Base-by-base conservation (phyloP, 176 grass and related monocot species). In the Miscanthus lutarioriparius region DNA sequence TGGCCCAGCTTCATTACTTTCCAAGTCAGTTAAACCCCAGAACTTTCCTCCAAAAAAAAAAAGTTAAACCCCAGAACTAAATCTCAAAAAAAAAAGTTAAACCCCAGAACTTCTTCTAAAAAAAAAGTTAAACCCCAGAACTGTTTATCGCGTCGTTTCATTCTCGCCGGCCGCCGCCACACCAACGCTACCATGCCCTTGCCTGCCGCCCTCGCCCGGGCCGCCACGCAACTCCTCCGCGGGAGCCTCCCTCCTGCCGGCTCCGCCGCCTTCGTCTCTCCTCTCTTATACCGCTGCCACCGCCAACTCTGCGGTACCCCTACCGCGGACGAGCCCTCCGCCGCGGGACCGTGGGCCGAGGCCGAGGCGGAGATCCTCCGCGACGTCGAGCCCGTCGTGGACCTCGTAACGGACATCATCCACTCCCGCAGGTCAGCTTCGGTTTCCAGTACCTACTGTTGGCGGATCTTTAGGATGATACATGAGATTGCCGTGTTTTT, bases 201-300 rank as follows among this genome's bases (percentile, higher is more conserved):
- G 63, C 22, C 77, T 53, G 82, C 75, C n/a, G 88, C 48, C 30
- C 74, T 88, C 14, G 58, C 76, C 19, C 59, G 78, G 38, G 80
- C n/a, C n/a, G n/a, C n/a, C n/a, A n/a, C 85, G n/a, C 75, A 75
- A 70, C 69, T 87, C 82, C 88, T 88, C 44, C 81, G 27, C 32
- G 65, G 68, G 20, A 72, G 28, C 70, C 17, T 76, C 76, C 49
- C 63, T 10, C 54, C 32, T 25, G 16, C 17, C 45, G 7, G 33
- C 9, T 12, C 8, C 35, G 5, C 38, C 35, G 9, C 40, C 10
- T 2, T 16, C 43, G 39, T 19, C 4, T 26, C 84, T 0, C 59
- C 27, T 7, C 30, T 72, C 44, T 28, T 51, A 38, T 48, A 19
- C 49, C 9, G 76, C 23, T 14, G 23, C 49, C 16, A 22, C 30